Base-by-base conservation (phyloP, 2,329 filamentous ascomycete genomes). In the Xylariaceae sp. region DNA sequence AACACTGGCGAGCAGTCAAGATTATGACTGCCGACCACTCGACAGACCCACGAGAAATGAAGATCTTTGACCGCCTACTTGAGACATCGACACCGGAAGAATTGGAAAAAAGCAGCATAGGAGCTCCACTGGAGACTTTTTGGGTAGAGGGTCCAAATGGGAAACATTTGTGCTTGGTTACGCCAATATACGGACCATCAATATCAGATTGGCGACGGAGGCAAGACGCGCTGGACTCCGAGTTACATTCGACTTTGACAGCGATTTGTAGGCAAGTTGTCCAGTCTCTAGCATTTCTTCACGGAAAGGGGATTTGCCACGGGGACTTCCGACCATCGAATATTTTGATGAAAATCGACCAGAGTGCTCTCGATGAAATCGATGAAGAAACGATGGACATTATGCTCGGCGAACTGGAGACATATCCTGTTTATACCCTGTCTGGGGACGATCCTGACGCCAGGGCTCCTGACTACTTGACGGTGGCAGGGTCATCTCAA, bases 1-100 rank as follows among this genome's bases (percentile, higher is more conserved):
- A 36, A 1, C 53, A 49, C 15, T 58, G 55, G 55, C 52, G 47
- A 18, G 53, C 53, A 3, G 39, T 58, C 40, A 55, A 56, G 22
- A 42, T 58, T 35, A 42, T 52, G 32, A n/a, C 48, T 11, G 55
- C 55, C 11, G 10, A 47, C 5, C 18, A 38, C 14, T 54, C 53
- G 19, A 12, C 42, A 6, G 27, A 27, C 1, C 12, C 22, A 2
- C 31, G 11, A 5, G 53, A 54, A 19, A 17, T 44, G 10, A 47
- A 39, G 6, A 42, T 53, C n/a, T 42, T 39, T 6, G 11, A 18
- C 3, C 32, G 39, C 6, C 45, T 55, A 6, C 45, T 27, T 27
- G 5, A 22, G 1, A 27, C 33, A 11, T 48, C 1, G 4, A 39
- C 44, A 2, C 10, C 15, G 3, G 41, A 46, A 27, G 47, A 58